These are phyloP conservation scores for Scleroderma bovista DNA, from an alignment of 768 basidiomycete genomes.

Conservation along the genomic window DNA sequence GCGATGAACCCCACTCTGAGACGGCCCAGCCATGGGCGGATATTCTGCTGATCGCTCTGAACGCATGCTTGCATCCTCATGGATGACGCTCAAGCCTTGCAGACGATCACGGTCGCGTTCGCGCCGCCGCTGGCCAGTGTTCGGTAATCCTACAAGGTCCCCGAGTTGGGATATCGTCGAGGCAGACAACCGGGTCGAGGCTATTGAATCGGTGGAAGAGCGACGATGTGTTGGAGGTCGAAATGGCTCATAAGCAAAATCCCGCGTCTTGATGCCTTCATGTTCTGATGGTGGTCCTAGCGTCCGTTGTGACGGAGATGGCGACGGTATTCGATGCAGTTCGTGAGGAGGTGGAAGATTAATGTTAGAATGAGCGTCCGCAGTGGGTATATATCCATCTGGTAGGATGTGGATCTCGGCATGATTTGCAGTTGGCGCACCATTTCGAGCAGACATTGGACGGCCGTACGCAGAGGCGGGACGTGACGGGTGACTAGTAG, in stretches of 20 bases:
- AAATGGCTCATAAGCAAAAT: constrained; percentile 20
- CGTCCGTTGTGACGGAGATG: constrained; percentile 22
- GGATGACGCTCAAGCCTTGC: constrained; percentile 26
- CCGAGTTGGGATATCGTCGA: constrained; percentile 28
- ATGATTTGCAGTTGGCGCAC: constrained; percentile 6
- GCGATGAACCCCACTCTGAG: constrained; percentile 13
- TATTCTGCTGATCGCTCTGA: constrained; percentile 21
- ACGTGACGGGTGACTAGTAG: constrained; percentile 13
- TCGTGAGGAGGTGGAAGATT: constrained; percentile 49
- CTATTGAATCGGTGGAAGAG: constrained; percentile 24
- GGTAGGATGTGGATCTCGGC: constrained; percentile 33
- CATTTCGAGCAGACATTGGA: constrained; percentile 19
- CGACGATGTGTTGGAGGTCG: constrained; percentile 13
- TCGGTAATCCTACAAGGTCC: constrained; percentile 25
- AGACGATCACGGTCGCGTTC: background rate
- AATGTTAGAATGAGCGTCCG: constrained; percentile 33
- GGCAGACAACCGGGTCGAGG: constrained; percentile 25
- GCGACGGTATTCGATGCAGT: constrained; percentile 29
- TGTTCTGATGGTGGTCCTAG: constrained; percentile 13
- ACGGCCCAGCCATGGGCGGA: constrained; percentile 15
- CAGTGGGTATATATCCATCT: constrained; percentile 48
- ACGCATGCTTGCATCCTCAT: constrained; percentile 25
- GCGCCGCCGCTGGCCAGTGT: constrained; percentile 9
- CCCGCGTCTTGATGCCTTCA: constrained; percentile 11
- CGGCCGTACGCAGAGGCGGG: constrained; percentile 9